Percentiles rank a stretch among this genome's conserved stretches.
phyloP scores from a whole-genome alignment of 495 filamentous ascomycete species.

The Lepidopterella palustris region DNA sequence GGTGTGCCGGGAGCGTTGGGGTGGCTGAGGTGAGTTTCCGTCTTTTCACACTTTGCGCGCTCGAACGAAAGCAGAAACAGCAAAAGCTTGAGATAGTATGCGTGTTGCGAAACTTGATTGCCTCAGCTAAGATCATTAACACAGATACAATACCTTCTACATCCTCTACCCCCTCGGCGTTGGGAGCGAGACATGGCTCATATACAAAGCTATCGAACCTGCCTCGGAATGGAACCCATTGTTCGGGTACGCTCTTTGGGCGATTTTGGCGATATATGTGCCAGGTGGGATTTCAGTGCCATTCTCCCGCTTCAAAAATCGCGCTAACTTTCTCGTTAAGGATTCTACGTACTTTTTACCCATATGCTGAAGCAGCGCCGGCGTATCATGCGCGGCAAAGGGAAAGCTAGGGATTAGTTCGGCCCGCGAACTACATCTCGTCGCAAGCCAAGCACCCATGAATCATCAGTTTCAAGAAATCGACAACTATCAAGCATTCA shows the following conservation, averaged over 20 bases:
- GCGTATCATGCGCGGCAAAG: conserved; percentile 60
- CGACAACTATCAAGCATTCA: no score
- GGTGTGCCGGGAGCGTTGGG: conserved; percentile 56
- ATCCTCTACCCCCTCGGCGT: conserved; percentile 91
- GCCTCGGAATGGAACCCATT: conserved; percentile 46
- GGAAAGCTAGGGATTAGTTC: background rate
- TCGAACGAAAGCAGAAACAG: no score
- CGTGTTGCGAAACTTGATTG: background rate
- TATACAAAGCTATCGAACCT: conserved; percentile 56
- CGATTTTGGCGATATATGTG: conserved; percentile 65
- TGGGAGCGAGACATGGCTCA: conserved; percentile 71
- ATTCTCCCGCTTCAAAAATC: background rate
- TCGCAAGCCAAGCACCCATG: no score
- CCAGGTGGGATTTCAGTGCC: conserved; percentile 68
- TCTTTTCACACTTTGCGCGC: background rate
- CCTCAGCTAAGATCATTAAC: conserved; percentile 2
- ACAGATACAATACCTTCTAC: conserved; percentile 81
- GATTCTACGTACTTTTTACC: conserved; percentile 79
- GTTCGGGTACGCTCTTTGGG: conserved; percentile 55
- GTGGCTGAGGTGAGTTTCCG: conserved; percentile 59
- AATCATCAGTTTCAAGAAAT: no score
- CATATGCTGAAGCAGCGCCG: conserved; percentile 89
- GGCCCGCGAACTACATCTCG: no score
- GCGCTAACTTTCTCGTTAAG: conserved; percentile 40
- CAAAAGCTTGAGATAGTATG: no score